Evolutionary conservation across 106 monocot species (phyloP), one percentile per base, ranked within the genome.

Genomic region (Amphibolis antarctica): DNA sequence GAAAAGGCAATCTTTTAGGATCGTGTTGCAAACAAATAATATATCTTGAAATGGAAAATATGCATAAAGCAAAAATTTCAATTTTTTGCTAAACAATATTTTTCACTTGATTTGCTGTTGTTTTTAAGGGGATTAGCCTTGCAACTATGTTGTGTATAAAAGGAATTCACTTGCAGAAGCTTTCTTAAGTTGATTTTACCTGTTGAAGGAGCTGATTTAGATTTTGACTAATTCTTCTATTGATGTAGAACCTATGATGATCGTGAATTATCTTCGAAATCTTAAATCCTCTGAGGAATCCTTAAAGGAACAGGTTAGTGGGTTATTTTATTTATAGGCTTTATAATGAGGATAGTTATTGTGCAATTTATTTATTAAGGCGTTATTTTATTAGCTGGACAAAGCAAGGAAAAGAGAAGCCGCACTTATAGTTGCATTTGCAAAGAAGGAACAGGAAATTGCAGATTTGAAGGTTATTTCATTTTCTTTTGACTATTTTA

Each of bases 371-470:
- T 43, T 6, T 29, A 11, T 13, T 28, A 19, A 47, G 47, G 27
- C 27, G 57, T 27, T 53, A 57, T 20, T 77, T 80, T 27, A 11
- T 62, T 63, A 98, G 98, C 85, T 98, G 59, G 98, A 98, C 65
- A 98, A 98, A 70, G 98, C 87, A 46, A 98, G 88, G 74, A 98
- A 91, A 79, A 86, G 76, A 74, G 98, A 98, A 72, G 98, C 90
- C 48, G 98, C 98, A 55, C 84, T 91, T 22, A 91, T 98, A 48
- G 98, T 98, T 42, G 76, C 91, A 51, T 87, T 85, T 81, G 98
- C 98, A 62, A 98, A 98, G 71, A 77, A 80, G 20, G 98, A 98
- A 28, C 90, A 91, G 64, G 98, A 98, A 76, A 88, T 91, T 70
- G 87, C 91, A 17, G 98, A 98, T 47, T 72, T 98, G 61, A 98